phyloP scores from a whole-genome alignment of 2,329 filamentous ascomycete species.

The Didymella pinodella region DNA sequence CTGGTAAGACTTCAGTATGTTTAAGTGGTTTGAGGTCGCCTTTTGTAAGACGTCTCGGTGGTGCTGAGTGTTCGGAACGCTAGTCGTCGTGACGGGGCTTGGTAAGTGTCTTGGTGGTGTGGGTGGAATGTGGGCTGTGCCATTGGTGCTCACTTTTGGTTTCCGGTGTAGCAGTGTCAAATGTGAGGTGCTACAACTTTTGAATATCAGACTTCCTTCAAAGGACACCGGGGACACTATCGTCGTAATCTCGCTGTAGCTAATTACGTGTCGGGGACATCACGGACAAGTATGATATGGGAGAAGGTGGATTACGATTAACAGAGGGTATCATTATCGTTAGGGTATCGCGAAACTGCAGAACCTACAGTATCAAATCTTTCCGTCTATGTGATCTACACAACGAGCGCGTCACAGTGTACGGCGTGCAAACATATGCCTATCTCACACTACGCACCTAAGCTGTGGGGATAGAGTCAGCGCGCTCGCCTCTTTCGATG shows the following conservation, averaged over 20 bases:
- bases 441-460: neutral
- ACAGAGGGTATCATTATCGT: conserved; percentile 6
- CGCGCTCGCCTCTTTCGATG: conserved; percentile 43
- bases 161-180: too few relatives aligned
- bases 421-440: neutral
- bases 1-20: too few relatives aligned
- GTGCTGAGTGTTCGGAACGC: neutral
- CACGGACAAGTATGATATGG: neutral
- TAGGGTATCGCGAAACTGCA: conserved; percentile 10
- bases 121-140: neutral
- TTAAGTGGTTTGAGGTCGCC: neutral
- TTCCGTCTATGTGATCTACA: neutral
- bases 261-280: neutral
- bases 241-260: neutral
- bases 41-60: neutral
- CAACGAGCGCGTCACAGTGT: neutral
- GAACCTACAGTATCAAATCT: neutral
- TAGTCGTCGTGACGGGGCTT: neutral
- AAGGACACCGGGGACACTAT: neutral
- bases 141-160: neutral
- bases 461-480: conserved; percentile 9
- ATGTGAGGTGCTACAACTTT: neutral
- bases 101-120: neutral
- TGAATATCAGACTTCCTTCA: neutral
- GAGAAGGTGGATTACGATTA: neutral